Evolutionary conservation across 495 filamentous ascomycete genomes (phyloP).

Genomic region (Lepidopterella palustris): DNA sequence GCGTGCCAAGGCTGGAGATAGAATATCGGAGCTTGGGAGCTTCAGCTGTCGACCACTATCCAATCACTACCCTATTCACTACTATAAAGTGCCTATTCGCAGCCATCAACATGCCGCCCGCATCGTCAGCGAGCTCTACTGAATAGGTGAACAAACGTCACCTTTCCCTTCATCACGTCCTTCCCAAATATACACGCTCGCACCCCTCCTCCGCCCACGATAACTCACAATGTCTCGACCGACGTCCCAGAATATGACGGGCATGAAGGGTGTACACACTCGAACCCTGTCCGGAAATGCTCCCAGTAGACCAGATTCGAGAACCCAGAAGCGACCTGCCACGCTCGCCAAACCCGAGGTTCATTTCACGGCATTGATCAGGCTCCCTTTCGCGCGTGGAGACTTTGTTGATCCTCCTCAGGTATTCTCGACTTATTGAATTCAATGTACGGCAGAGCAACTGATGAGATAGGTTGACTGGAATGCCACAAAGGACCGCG

Average conservation of each 20-base stretch:
- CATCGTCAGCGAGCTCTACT: too few relatives aligned
- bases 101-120: too few relatives aligned
- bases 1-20: too few relatives aligned
- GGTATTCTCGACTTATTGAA: constrained; percentile 41
- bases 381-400: constrained; percentile 78
- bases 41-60: too few relatives aligned
- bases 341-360: constrained; percentile 25
- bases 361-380: constrained; percentile 71
- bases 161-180: too few relatives aligned
- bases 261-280: not conserved
- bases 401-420: constrained; percentile 86
- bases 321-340: not conserved
- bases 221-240: not conserved
- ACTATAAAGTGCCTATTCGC: too few relatives aligned
- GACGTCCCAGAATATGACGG: not conserved
- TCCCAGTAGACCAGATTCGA: not conserved
- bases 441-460: not conserved
- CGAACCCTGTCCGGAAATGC: not conserved
- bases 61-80: too few relatives aligned
- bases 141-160: too few relatives aligned
- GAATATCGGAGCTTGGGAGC: too few relatives aligned
- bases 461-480: constrained; percentile 51
- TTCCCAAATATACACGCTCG: too few relatives aligned
- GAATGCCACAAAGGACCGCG: constrained; percentile 75
- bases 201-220: not conserved